Evolutionary conservation across 257 asterid genomes (phyloP).

Genomic region (Thymus quinquecostatus): DNA sequence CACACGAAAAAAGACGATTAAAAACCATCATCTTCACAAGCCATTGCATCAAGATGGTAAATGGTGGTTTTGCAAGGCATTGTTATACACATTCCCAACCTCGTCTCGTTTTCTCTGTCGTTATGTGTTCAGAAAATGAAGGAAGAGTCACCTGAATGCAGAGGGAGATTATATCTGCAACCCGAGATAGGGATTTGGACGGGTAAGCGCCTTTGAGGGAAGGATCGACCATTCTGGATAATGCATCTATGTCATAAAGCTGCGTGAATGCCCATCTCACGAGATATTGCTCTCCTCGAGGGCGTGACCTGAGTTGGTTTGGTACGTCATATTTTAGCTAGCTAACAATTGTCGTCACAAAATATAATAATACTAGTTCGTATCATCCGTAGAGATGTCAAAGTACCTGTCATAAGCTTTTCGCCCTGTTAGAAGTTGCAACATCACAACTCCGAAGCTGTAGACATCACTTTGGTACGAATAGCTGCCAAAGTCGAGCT

Average conservation of each 20-base stretch:
- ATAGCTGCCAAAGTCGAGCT: constrained; percentile 81
- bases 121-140: no score
- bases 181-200: constrained; percentile 78
- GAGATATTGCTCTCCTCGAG: constrained; percentile 76
- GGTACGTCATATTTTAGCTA: constrained; percentile 5
- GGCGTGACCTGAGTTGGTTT: constrained; percentile 53
- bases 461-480: constrained; percentile 82
- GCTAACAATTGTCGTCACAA: background rate
- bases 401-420: constrained; percentile 78
- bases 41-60: no score
- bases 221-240: constrained; percentile 93
- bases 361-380: background rate
- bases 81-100: background rate
- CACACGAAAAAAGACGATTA: background rate
- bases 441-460: constrained; percentile 92
- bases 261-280: constrained; percentile 86
- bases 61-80: no score
- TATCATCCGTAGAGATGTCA: background rate
- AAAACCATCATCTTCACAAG: background rate
- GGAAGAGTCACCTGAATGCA: constrained; percentile 71
- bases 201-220: constrained; percentile 75
- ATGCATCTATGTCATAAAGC: constrained; percentile 83
- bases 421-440: constrained; percentile 86
- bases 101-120: background rate
- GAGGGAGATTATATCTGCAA: constrained; percentile 87